Evolutionary conservation across 495 filamentous ascomycete species (phyloP), one percentile per base, ranked within the genome.

Genomic region (Chaetomium tenue): DNA sequence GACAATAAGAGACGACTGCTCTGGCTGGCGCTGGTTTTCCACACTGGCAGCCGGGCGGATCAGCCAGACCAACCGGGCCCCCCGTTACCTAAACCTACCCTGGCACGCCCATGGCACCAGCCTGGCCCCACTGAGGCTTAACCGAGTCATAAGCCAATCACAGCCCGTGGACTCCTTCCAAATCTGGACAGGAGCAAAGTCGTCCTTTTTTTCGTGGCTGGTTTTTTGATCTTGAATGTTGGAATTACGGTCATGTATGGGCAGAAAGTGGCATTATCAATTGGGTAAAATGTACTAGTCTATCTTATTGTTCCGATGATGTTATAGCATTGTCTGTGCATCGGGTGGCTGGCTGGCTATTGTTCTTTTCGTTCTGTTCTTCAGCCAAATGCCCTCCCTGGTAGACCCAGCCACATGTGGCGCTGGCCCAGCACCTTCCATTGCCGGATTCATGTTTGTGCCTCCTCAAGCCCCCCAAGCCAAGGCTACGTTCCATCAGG

Each of bases 141-240:
- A 66, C 71, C 71, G 69, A 70, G 65, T 58, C 59, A 9, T 2
- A 40, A 44, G 56, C 72, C 72, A 75, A 72, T 71, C 58, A 71
- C 53, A 54, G 42, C 3, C n/a, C 40, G 1, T 47, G n/a, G 28
- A 30, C 66, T 37, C 64, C 63, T 75, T 75, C 72, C 72, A 40
- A 73, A 75, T 68, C 69, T 70, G 72, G 71, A 71, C 69, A 63
- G 40, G 30, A 53, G 51, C 16, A 47, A 58, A 48, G 13, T 53
- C 58, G 67, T 53, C 30, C 54, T 37, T 60, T 69, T 22, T 9
- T 44, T 15, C 16, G 33, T 22, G 15, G 52, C 26, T 15, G 58
- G 6, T 57, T 60, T 52, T 56, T 23, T 26, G 23, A 2, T 52
- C 25, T 52, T 47, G 44, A 22, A n/a, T n/a, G 7, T 47, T 47